These are phyloP conservation scores for Styphnolobium japonicum DNA, from an alignment of 306 rosid genomes.

Conservation along the genomic window DNA sequence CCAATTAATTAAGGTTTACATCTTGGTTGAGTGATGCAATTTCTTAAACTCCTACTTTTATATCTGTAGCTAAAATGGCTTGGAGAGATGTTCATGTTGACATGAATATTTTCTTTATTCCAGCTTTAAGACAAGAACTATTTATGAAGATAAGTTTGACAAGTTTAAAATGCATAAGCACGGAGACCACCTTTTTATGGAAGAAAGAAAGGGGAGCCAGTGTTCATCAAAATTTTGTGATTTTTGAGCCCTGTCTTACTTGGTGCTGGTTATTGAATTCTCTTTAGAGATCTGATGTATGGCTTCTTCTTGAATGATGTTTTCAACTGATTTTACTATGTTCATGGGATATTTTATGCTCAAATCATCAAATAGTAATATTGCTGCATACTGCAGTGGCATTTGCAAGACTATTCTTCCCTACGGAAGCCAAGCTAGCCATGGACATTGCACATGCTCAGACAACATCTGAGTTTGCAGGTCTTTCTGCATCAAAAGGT, in stretches of 20 bases:
- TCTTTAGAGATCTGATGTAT: neutral
- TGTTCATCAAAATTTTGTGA: neutral
- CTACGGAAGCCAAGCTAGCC: slow-evolving; percentile 85
- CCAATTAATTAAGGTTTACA: neutral
- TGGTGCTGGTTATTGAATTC: neutral
- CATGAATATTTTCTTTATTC: neutral
- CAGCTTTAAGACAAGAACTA: neutral
- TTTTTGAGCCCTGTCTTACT: neutral
- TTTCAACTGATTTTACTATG: neutral
- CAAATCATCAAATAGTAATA: neutral
- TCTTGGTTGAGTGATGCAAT: neutral
- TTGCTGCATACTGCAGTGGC: slow-evolving; percentile 61
- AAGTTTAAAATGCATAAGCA: neutral
- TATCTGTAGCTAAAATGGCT: neutral
- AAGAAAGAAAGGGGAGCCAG: neutral
- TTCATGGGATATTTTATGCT: neutral
- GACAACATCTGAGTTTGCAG: slow-evolving; percentile 47
- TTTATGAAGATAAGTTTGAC: neutral
- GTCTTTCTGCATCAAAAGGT: slow-evolving; percentile 50
- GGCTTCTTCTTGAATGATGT: neutral
- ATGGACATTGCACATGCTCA: slow-evolving; percentile 77
- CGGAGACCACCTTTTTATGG: neutral
- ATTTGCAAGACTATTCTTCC: slow-evolving; percentile 76
- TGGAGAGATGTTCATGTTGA: neutral
- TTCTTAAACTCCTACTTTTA: neutral